Evolutionary conservation across 805 yeast species (phyloP), one percentile per base, ranked within the genome.

Genomic region (Candida taoyuanica): DNA sequence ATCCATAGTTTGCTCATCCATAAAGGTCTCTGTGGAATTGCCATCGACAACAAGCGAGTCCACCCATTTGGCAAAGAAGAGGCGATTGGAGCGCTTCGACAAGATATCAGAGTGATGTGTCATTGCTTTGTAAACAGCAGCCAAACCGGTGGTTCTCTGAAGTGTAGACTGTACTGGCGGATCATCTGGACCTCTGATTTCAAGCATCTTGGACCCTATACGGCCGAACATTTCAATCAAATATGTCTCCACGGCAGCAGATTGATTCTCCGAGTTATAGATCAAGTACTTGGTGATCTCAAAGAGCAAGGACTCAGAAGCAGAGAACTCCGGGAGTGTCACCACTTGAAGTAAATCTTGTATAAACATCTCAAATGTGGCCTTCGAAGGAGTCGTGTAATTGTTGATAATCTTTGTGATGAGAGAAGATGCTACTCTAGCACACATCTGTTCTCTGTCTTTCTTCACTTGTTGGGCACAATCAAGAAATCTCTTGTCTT

Each of bases 171-270:
- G 34, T 3, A 6, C 3, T 3, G 27, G 33, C 1, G 27, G 31
- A 9, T 51, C 54, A 13, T 40, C 42, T 14, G 44, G 31, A 3
- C 58, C 49, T 37, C 56, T 67, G 13, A 73, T 36, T 5, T 59
- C 56, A 17, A 72, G 50, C 34, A 81, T 66, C 27, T 63, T 65
- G 3, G 73, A 67, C 0, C 85, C 88, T 18, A 81, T 71, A 12
- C 61, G 40, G 0, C 91, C 88, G n/a, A 77, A 58, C 45, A 77
- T 49, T 38, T 83, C 89, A 35, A 85, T 55, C 4, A 75, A 65
- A 43, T 67, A 68, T 0, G 78, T 63, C 42, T 78, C 83, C 6
- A 71, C 60, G 11, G 53, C 42, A 1, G 71, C 61, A 0, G 70
- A 33, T 31, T 64, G 61, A 20, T 58, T 60, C 11, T 67, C 68